Evolutionary conservation across 2,329 filamentous ascomycete species (phyloP), one percentile per base, ranked within the genome.

Genomic region (Dactylonectria macrodidyma): DNA sequence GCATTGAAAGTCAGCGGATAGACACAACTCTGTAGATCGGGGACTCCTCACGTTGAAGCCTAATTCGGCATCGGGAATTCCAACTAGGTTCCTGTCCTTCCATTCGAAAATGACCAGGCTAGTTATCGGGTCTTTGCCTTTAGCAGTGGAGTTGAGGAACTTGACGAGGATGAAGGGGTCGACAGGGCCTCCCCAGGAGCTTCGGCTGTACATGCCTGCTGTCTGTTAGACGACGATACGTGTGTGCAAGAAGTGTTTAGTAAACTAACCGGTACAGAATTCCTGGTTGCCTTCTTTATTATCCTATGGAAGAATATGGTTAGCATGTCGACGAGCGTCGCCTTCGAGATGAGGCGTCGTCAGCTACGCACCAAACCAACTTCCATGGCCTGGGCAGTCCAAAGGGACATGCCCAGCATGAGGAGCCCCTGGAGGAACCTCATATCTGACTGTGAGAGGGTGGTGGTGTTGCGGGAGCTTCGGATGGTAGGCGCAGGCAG

Each of bases 81-180:
- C 95, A 71, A 99, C 90, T 62, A 95, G 86, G 59, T 89, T 83
- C 78, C 93, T 91, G 78, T 99, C 96, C 73, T 88, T 91, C 94
- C 95, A 99, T 82, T 99, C 95, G 80, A 97, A 99, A 71, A 99
- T 92, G 59, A 97, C 87, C 74, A 98, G 83, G 80, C 94, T 97
- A 71, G 95, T 92, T 50, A 94, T 85, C 5, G 93, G 92, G 79
- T 97, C 92, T 52, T 87, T 84, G 26, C 67, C 75, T 63, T 91
- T 86, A 36, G 88, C 83, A 76, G 88, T 80, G 83, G 86, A 78
- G 83, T 87, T 81, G 47, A 92, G 83, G 77, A 97, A 97, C 78
- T 94, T 94, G 80, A 94, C 88, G 74, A 92, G 87, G 80, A 98
- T 97, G 83, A 94, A 97, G 22, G 95, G 95, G 75, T 98, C 94